A percentile compares a stretch with the other conserved stretches of the same genome.
phyloP scores from a whole-genome alignment of 305 asterid genomes.

The Petunia hybrid region DNA sequence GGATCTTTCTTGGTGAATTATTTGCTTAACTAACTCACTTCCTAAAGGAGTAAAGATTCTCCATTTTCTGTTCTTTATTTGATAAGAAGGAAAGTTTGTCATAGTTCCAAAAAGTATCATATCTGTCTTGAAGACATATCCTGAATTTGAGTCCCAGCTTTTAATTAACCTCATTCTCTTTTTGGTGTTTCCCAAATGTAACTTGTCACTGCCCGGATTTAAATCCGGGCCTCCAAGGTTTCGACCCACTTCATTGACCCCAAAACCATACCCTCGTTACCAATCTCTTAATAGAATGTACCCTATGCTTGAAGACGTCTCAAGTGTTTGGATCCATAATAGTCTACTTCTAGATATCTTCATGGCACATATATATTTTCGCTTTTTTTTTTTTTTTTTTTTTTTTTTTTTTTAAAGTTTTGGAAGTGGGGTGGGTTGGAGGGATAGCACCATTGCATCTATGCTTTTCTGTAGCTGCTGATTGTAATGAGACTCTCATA shows the following conservation, averaged over 20 bases:
- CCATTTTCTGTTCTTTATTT: neutral
- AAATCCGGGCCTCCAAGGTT: too few relatives aligned
- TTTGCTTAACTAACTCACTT: neutral
- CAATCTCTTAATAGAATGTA: neutral
- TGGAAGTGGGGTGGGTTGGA: neutral
- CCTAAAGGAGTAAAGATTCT: neutral
- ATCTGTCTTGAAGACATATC: neutral
- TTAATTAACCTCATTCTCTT: neutral
- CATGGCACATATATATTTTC: neutral
- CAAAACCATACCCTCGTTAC: too few relatives aligned
- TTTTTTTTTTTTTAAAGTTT: neutral
- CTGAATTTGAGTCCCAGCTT: neutral
- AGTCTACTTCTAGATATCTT: neutral
- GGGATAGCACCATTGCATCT: conserved; percentile 2
- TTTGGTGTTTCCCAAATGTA: neutral
- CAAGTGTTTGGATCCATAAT: neutral
- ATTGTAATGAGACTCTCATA: conserved; percentile 25
- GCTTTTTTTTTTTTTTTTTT: neutral
- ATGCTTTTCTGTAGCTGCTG: conserved; percentile 2
- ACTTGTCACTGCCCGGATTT: neutral
- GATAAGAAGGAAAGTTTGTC: neutral
- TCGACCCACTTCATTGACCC: too few relatives aligned
- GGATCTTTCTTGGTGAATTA: neutral
- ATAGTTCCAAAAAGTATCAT: neutral
- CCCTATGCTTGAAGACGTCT: neutral